phyloP scores from a whole-genome alignment of 805 yeast genomes.

The Ogataea ramenticola region DNA sequence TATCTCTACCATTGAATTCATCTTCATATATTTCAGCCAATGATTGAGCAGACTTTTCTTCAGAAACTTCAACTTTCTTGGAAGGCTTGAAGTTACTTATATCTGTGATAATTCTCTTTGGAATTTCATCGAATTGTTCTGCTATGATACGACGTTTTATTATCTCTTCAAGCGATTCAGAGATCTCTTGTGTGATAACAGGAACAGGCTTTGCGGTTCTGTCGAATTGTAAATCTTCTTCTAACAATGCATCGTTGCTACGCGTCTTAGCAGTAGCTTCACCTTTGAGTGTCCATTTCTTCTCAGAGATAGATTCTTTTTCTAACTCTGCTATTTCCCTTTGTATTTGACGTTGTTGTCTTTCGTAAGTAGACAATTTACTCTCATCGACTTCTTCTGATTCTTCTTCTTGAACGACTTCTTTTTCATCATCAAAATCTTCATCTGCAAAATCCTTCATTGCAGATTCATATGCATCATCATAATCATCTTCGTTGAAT shows the following conservation, averaged over 20 bases:
- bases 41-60: constrained; percentile 78
- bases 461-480: constrained; percentile 51
- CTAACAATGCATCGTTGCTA: constrained; percentile 76
- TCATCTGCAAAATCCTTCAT: constrained; percentile 55
- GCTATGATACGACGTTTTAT: constrained; percentile 75
- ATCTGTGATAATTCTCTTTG: constrained; percentile 62
- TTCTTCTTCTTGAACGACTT: constrained; percentile 20
- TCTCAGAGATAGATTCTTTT: constrained; percentile 81
- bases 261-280: constrained; percentile 79
- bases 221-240: constrained; percentile 82
- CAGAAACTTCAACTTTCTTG: constrained; percentile 60
- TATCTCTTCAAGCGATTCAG: constrained; percentile 82
- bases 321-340: constrained; percentile 75
- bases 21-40: constrained; percentile 91
- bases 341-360: constrained; percentile 70
- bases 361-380: constrained; percentile 68
- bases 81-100: constrained; percentile 54
- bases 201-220: constrained; percentile 95
- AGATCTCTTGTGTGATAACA: constrained; percentile 80
- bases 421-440: constrained; percentile 28
- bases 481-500: constrained; percentile 55
- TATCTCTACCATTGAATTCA: constrained; percentile 48
- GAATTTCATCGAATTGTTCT: constrained; percentile 77
- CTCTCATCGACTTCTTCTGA: constrained; percentile 21
- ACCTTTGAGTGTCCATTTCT: constrained; percentile 92